phyloP scores from a whole-genome alignment of 176 grass and related monocot species.

The Aegilops bicornis region DNA sequence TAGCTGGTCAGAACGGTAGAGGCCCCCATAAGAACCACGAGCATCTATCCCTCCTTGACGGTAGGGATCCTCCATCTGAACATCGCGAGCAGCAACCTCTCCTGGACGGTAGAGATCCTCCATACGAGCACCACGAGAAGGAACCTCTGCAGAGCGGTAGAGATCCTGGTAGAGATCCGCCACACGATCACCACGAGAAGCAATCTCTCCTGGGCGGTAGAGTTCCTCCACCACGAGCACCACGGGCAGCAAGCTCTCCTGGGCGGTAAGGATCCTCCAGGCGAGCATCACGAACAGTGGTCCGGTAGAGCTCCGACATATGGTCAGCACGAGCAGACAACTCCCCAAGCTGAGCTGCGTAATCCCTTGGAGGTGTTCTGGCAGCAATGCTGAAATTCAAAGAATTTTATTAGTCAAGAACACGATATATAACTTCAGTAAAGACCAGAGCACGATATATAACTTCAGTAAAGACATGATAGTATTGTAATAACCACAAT shows the following conservation, averaged over 20 bases:
- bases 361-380: conserved; percentile 48
- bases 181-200: not conserved
- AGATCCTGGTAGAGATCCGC: conserved; percentile 35
- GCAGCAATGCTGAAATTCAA: conserved; percentile 45
- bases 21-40: conserved; percentile 17
- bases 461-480: not conserved
- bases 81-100: conserved; percentile 22
- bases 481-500: conserved; percentile 12
- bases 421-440: not conserved
- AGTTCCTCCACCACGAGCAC: conserved; percentile 24
- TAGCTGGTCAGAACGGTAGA: conserved; percentile 26
- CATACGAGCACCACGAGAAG: conserved; percentile 16
- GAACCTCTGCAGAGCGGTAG: conserved; percentile 10
- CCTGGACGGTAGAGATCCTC: conserved; percentile 36
- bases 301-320: conserved; percentile 24
- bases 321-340: conserved; percentile 25
- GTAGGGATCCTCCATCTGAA: conserved; percentile 38
- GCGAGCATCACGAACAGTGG: conserved; percentile 17
- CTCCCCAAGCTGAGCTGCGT: conserved; percentile 19
- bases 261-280: conserved; percentile 31
- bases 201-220: conserved; percentile 14
- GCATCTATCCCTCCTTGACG: not conserved
- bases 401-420: conserved; percentile 1
- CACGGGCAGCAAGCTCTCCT: conserved; percentile 26
- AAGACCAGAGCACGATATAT: not conserved